Percentiles rank a stretch among this genome's conserved stretches.
Evolutionary conservation across 805 yeast genomes (phyloP).

Genomic region (Candida suzukii): DNA sequence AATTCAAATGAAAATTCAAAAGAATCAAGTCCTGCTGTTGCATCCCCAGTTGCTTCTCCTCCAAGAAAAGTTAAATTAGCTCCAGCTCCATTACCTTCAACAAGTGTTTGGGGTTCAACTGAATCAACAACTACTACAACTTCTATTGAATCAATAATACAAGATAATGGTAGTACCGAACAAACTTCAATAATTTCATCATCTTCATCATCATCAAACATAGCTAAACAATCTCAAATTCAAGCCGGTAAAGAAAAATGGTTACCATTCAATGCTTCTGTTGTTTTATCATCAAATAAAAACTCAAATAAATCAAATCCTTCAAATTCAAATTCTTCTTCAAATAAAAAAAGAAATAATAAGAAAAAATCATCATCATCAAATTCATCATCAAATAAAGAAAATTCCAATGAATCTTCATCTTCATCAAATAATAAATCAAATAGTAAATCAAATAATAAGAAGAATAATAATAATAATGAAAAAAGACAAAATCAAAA

Average conservation of each 20-base stretch:
- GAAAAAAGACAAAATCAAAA: no score
- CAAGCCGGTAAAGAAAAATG: slow-evolving; percentile 54
- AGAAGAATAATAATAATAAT: no score
- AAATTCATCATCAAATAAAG: background rate
- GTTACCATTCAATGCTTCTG: slow-evolving; percentile 59
- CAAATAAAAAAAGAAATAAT: slow-evolving; percentile 17
- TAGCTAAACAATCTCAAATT: slow-evolving; percentile 8
- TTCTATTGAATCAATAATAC: slow-evolving; percentile 8
- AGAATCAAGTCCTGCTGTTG: slow-evolving; percentile 1
- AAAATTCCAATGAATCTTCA: background rate
- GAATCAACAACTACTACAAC: slow-evolving; percentile 15
- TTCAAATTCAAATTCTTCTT: slow-evolving; percentile 4
- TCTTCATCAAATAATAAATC: background rate
- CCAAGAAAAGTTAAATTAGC: slow-evolving; percentile 32
- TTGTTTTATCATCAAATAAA: slow-evolving; percentile 30
- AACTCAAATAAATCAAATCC: slow-evolving; percentile 1
- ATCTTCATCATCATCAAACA: slow-evolving; percentile 1
- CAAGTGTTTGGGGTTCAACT: slow-evolving; percentile 51
- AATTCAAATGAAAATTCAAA: slow-evolving; percentile 5
- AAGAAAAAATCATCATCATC: slow-evolving; percentile 11
- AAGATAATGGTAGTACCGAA: slow-evolving; percentile 24
- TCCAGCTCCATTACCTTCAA: slow-evolving; percentile 61
- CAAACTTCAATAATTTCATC: no score
- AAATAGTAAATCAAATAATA: background rate
- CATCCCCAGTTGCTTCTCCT: slow-evolving; percentile 15